Evolutionary conservation across 108 stramenopile species (phyloP).

Genomic region (Aurantiochytrium sp.): DNA sequence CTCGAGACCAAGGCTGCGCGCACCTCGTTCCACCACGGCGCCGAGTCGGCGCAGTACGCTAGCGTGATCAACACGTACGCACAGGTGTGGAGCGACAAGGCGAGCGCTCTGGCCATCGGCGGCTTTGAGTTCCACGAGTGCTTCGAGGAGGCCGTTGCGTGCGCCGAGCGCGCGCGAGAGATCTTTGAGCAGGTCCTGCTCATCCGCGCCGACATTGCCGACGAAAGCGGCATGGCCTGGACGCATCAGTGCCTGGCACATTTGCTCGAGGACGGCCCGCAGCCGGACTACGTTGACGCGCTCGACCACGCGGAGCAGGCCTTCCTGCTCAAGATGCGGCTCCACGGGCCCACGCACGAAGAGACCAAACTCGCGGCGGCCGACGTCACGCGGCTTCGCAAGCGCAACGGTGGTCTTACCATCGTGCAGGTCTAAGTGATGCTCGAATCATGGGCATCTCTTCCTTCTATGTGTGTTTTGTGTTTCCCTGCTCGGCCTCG

Average conservation of each 20-base stretch:
- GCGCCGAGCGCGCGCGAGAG: background rate
- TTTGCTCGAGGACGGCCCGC: background rate
- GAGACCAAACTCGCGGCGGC: background rate
- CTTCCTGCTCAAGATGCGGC: background rate
- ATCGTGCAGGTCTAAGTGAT: background rate
- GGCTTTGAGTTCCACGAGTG: background rate
- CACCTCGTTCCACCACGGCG: background rate
- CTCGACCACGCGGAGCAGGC: background rate
- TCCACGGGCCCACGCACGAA: background rate
- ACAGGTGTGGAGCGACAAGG: conserved; percentile 2
- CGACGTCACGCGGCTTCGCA: background rate
- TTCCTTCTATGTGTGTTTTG: background rate
- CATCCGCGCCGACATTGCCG: background rate
- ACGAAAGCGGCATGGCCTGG: background rate
- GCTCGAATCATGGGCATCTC: too few relatives aligned
- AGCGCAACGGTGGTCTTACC: background rate
- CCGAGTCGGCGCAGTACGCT: background rate
- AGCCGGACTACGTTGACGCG: background rate
- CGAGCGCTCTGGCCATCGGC: background rate
- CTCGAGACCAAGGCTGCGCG: background rate
- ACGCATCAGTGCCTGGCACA: background rate
- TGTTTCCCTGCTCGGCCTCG: background rate
- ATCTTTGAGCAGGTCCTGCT: background rate
- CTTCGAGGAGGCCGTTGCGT: background rate
- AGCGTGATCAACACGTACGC: background rate